These are phyloP conservation scores for Hirsutella minnesotensis DNA, from an alignment of 2,329 filamentous ascomycete genomes.

Conservation along the genomic window DNA sequence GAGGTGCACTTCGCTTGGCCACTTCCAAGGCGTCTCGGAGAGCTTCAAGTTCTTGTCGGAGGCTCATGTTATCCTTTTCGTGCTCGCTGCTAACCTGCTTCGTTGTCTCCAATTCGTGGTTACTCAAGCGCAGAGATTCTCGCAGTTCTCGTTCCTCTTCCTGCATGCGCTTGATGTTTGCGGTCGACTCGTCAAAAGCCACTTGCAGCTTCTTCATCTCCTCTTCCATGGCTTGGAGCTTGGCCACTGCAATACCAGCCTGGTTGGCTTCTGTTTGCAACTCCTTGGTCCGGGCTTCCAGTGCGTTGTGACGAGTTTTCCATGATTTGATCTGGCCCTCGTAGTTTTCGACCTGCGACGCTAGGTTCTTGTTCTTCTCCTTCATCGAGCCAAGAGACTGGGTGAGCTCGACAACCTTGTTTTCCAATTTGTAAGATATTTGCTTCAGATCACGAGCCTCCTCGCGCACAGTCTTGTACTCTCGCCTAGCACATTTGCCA, in stretches of 20 bases:
- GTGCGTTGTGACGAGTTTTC: slow-evolving; percentile 81
- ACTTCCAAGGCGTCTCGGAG: slow-evolving; percentile 87
- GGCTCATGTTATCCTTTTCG: slow-evolving; percentile 73
- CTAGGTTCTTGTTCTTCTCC: slow-evolving; percentile 82
- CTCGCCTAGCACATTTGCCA: slow-evolving; percentile 65
- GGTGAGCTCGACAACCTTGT: slow-evolving; percentile 98
- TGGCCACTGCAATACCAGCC: slow-evolving; percentile 87
- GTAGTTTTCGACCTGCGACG: slow-evolving; percentile 87
- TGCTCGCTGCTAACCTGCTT: slow-evolving; percentile 63
- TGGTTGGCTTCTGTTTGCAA: slow-evolving; percentile 95
- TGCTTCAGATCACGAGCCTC: slow-evolving; percentile 97
- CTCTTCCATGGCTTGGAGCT: slow-evolving; percentile 81
- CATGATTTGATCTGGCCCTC: slow-evolving; percentile 92
- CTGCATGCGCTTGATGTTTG: slow-evolving; percentile 86
- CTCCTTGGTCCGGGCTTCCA: slow-evolving; percentile 86
- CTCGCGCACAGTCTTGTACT: slow-evolving; percentile 85
- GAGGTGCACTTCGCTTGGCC: slow-evolving; percentile 65
- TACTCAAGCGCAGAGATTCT: slow-evolving; percentile 70
- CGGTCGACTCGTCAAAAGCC: slow-evolving; percentile 80
- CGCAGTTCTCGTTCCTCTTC: slow-evolving; percentile 82
- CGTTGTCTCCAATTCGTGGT: slow-evolving; percentile 67
- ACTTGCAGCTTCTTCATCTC: slow-evolving; percentile 88
- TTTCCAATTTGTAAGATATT: slow-evolving; percentile 98
- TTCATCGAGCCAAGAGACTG: slow-evolving; percentile 88
- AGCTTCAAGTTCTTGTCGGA: slow-evolving; percentile 80